A percentile compares a stretch with the other conserved stretches of the same genome.
phyloP scores from a whole-genome alignment of 352 stramenopile genomes.

The Phytophthora foliorum region DNA sequence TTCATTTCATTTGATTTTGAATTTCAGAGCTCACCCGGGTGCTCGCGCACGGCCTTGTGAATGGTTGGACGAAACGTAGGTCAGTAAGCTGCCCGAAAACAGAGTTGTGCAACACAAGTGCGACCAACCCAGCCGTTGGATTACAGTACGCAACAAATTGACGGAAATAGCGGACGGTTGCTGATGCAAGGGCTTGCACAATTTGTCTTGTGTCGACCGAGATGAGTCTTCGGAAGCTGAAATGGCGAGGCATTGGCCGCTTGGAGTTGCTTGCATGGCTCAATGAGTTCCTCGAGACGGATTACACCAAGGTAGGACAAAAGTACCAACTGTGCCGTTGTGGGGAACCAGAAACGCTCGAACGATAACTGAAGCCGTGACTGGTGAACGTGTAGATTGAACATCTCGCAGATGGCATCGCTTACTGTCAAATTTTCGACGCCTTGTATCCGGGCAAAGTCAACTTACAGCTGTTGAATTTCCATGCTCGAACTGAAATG shows the following conservation, averaged over 20 bases:
- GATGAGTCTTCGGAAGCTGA: slow-evolving; percentile 85
- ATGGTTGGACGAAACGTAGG: too few species aligned
- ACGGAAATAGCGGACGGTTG: neutral
- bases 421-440: slow-evolving; percentile 83
- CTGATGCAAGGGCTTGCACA: neutral
- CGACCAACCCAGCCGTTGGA: too few species aligned
- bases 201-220: neutral
- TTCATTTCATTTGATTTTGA: too few species aligned
- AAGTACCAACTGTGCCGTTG: neutral
- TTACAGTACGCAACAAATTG: neutral
- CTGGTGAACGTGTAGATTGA: slow-evolving; percentile 54
- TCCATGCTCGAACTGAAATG: slow-evolving; percentile 54
- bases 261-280: slow-evolving; percentile 84
- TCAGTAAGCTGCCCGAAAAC: too few species aligned
- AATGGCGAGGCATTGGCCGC: slow-evolving; percentile 76
- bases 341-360: neutral
- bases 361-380: neutral
- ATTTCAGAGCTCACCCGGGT: too few species aligned
- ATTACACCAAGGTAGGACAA: slow-evolving; percentile 75
- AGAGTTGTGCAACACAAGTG: too few species aligned
- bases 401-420: slow-evolving; percentile 81
- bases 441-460: slow-evolving; percentile 77
- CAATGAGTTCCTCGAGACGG: slow-evolving; percentile 84
- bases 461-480: slow-evolving; percentile 64
- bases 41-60: too few species aligned